Conservation (phyloP, 169 alveolate genomes). For the Cryptosporidium tyzzeri region DNA sequence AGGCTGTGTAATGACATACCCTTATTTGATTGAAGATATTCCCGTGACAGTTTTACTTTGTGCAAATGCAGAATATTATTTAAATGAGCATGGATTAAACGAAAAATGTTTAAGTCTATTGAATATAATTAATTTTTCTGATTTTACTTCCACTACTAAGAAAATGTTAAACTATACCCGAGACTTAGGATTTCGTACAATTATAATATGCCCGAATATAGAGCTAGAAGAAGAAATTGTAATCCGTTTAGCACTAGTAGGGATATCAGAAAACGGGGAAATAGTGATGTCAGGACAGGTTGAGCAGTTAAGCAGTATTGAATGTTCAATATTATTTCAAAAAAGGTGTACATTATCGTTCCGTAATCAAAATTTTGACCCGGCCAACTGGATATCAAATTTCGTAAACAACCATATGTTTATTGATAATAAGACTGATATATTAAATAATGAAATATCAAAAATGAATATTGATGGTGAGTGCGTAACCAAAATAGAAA, state of each 20-base stretch:
- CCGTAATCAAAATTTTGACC: slow-evolving; percentile 14
- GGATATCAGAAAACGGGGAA: slow-evolving; percentile 46
- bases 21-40: slow-evolving; percentile 27
- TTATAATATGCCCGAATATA: slow-evolving; percentile 18
- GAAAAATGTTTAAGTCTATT: background rate
- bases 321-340: slow-evolving; percentile 62
- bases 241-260: slow-evolving; percentile 22
- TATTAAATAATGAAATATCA: slow-evolving; percentile 16
- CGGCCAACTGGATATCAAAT: slow-evolving; percentile 25
- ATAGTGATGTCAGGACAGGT: slow-evolving; percentile 11
- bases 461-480: background rate
- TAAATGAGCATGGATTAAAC: background rate
- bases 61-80: background rate
- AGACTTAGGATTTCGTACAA: slow-evolving; percentile 34
- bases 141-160: slow-evolving; percentile 1
- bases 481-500: slow-evolving; percentile 29
- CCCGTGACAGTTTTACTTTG: slow-evolving; percentile 48
- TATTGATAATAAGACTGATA: background rate
- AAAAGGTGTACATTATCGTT: slow-evolving; percentile 40
- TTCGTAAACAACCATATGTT: background rate
- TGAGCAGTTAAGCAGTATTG: slow-evolving; percentile 22
- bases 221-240: slow-evolving; percentile 16
- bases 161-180: slow-evolving; percentile 33
- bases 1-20: slow-evolving; percentile 39
- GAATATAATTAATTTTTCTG: slow-evolving; percentile 24